Base-by-base conservation (phyloP, 140 eudicot species). In the Erigeron philadelphicus region DNA sequence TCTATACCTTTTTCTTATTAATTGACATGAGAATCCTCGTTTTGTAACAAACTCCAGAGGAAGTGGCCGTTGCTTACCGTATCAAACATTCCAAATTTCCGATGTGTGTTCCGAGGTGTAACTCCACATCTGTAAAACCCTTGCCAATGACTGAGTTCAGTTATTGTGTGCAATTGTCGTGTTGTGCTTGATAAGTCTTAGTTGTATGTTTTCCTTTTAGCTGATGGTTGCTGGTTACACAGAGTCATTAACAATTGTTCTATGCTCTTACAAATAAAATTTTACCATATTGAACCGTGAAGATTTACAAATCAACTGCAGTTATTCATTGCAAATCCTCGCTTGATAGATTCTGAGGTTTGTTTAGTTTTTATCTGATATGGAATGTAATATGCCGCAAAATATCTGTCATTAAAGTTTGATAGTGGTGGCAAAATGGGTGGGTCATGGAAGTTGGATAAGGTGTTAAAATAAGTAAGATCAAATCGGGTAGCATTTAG, bases 21-120 rank as follows among this genome's bases (percentile, higher is more conserved):
- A 25, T 25, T 57, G 56, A 15, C 15, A 11, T 66, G 23, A 12
- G 31, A 40, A 72, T 54, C 35, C 48, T 55, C 8, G 64, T 21
- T 45, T 41, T 63, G 46, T 63, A 23, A 48, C 17, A 10, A 44
- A 69, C 18, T 50, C 31, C 60, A 11, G 17, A 89, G 96, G 95
- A 86, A 70, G 95, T 89, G 35, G 96, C 96, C 18, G 86, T 89
- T 82, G 96, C 96, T 79, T 84, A 80, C 79, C 95, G 95, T n/a
- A 86, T 80, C 84, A 86, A 89, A n/a, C n/a, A n/a, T n/a, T n/a
- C n/a, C 79, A 83, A 81, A 74, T 86, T 89, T 74, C 95, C 87
- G 2, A 84, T 72, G 79, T 70, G 80, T 71, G 81, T 12, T 49
- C 87, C 75, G 35, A 25, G 1, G 3, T 25, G 35, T 25, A 25